Percentiles rank a stretch among this genome's conserved stretches.
phyloP scores from a whole-genome alignment of 345 rosid genomes.

The Erysimum cheiranthoides region DNA sequence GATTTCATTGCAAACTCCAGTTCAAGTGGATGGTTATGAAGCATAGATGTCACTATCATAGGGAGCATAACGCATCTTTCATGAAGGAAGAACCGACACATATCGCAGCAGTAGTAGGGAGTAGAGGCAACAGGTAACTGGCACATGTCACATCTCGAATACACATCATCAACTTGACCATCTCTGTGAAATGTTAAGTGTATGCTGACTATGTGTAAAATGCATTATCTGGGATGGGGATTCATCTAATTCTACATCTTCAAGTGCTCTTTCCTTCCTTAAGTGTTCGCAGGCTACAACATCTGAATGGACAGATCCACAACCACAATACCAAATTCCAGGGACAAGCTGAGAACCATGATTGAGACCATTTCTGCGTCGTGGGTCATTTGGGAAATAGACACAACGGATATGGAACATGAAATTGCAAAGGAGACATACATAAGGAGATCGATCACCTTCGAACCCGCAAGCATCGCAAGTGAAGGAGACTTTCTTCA shows the following conservation, averaged over 20 bases:
- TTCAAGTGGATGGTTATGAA: background rate
- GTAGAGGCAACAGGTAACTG: background rate
- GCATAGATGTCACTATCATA: background rate
- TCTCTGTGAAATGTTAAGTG: no score
- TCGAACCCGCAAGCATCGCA: background rate
- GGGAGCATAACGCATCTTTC: background rate
- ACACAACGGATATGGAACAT: constrained; percentile 1
- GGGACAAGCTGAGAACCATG: background rate
- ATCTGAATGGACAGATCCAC: background rate
- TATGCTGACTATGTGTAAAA: background rate
- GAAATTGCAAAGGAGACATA: background rate
- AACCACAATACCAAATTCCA: background rate
- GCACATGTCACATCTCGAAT: background rate
- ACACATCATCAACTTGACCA: background rate
- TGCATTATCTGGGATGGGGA: no score
- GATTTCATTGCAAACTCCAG: background rate
- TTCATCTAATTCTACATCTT: background rate
- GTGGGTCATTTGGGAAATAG: background rate
- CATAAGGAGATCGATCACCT: background rate
- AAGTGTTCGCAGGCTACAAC: background rate
- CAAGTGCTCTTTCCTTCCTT: background rate
- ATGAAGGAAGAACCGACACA: background rate
- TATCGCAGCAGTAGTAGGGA: background rate
- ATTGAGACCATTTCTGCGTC: no score
- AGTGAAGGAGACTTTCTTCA: background rate